A percentile compares a stretch with the other conserved stretches of the same genome.
phyloP scores from a whole-genome alignment of 352 stramenopile genomes.

The Aphanomyces invadans region DNA sequence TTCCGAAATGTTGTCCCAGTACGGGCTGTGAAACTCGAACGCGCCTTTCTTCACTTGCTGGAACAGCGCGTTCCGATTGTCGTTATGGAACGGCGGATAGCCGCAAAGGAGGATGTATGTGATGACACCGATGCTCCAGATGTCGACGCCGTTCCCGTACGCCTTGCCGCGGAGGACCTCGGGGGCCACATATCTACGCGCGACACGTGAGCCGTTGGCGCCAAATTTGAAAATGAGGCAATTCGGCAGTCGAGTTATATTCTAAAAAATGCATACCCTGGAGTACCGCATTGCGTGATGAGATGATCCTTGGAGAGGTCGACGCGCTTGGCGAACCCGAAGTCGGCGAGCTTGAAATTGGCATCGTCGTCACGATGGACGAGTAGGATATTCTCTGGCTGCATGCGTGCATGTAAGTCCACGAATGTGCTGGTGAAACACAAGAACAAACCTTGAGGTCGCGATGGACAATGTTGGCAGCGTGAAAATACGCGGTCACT shows the following conservation, averaged over 20 bases:
- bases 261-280: conserved; percentile 29
- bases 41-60: conserved; percentile 20
- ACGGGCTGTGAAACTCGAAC: conserved; percentile 23
- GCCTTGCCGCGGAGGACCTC: conserved; percentile 50
- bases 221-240: too few relatives aligned
- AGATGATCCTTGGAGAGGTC: conserved; percentile 41
- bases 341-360: conserved; percentile 35
- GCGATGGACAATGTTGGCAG: conserved; percentile 72
- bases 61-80: conserved; percentile 23
- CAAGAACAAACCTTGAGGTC: conserved; percentile 47
- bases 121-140: conserved; percentile 70
- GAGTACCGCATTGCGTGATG: conserved; percentile 65
- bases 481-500: conserved; percentile 84
- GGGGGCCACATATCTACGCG: conserved; percentile 27
- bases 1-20: conserved; percentile 24
- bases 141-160: conserved; percentile 59
- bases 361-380: conserved; percentile 27
- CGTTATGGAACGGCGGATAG: conserved; percentile 48
- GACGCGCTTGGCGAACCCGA: conserved; percentile 38
- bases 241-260: too few relatives aligned
- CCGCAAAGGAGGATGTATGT: conserved; percentile 64
- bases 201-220: not conserved
- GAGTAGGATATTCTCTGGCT: conserved; percentile 51
- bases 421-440: not conserved
- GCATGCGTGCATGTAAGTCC: not conserved